Base-by-base conservation (phyloP, 2,329 filamentous ascomycete species). In the Pseudopyrenochaeta lycopersici region DNA sequence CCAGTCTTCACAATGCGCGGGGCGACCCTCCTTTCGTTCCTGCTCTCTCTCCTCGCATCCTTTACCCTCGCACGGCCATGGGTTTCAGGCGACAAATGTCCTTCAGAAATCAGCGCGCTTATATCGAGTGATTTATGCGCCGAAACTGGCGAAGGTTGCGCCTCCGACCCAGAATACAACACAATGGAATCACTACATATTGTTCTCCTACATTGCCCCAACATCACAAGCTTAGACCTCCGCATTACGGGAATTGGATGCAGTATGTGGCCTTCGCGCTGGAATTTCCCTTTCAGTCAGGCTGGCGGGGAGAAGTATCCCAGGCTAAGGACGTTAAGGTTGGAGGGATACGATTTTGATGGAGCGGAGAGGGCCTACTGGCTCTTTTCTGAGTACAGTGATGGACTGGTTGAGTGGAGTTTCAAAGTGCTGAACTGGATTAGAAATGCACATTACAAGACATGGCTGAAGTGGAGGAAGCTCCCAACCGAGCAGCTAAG, bases 211-310 rank as follows among this genome's bases (percentile, higher is more conserved):
- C 35, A 42, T 14, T 63, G 60, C 20, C 62, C 48, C n/a, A 60
- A 63, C 20, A 50, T 63, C 21, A 50, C 52, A 7, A 23, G 35
- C 14, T 49, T 63, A 14, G 53, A 65, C 27, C 53, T 63, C 4
- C 33, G 33, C 7, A 31, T 63, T 33, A 31, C 43, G 3, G 11
- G 46, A 2, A 12, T 30, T 6, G 52, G 46, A 21, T 61, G 54
- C 36, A 52, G 7, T 12, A 43, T 36, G 31, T 50, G 29, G 21
- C 46, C 53, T 5, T 44, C 44, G 9, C 47, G 44, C 9, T 48
- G 46, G 43, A 52, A 55, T 10, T 49, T 63, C 17, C 60, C 58
- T 2, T 57, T 63, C 41, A 52, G 44, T 17, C 47, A 39, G 4
- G 21, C 9, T n/a, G 53, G 58, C 11, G 51, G 53, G 0, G 58